Evolutionary conservation across 2,329 filamentous ascomycete species (phyloP).

Genomic region (Dactylellina parvicollis): DNA sequence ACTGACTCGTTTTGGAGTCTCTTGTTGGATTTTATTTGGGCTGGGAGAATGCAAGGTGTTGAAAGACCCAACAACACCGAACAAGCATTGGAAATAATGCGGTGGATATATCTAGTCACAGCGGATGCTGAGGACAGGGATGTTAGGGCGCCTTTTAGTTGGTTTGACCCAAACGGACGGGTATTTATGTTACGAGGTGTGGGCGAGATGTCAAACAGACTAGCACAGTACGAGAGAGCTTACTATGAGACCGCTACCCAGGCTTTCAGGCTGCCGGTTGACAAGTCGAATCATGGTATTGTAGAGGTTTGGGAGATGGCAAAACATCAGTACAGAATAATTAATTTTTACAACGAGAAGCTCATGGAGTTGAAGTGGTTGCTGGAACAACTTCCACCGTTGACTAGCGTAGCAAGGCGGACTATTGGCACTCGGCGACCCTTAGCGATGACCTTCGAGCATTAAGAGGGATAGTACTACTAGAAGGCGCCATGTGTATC

Average conservation of each 20-base stretch:
- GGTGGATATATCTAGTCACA: not conserved
- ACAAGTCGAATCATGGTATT: not conserved
- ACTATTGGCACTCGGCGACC: not conserved
- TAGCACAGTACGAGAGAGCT: not conserved
- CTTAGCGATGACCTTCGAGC: not conserved
- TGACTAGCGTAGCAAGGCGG: not conserved
- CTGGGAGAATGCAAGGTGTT: not conserved
- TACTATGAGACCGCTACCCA: not conserved
- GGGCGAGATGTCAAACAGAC: not conserved
- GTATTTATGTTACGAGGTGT: not conserved
- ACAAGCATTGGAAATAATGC: not conserved
- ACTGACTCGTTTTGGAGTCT: not conserved
- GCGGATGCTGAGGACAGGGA: not conserved
- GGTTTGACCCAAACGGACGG: slow-evolving; percentile 1
- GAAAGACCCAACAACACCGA: not conserved
- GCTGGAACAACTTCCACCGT: not conserved
- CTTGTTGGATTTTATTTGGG: not conserved
- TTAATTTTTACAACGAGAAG: not conserved
- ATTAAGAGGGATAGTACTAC: no score
- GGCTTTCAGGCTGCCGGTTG: not conserved
- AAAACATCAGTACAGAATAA: not conserved
- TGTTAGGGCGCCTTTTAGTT: not conserved
- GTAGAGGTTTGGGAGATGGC: not conserved
- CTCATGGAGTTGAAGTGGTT: not conserved
- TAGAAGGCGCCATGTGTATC: no score